Conservation (phyloP, 1,284 basidiomycete genomes). For the Apiotrichum sp. region DNA sequence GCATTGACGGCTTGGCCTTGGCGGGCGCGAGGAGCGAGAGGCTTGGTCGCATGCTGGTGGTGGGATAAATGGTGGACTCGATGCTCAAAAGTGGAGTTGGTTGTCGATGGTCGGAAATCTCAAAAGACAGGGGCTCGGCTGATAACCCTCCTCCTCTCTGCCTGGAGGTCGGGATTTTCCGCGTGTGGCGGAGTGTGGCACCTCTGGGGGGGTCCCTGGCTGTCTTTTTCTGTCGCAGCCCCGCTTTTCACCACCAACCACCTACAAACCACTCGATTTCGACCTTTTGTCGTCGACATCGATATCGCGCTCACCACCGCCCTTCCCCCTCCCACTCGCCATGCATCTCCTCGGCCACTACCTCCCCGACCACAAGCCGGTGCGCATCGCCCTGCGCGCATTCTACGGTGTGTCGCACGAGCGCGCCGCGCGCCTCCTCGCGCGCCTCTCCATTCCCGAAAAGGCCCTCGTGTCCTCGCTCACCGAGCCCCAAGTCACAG, state of each 20-base stretch:
- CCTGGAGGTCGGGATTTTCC: not conserved
- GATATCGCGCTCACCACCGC: not conserved
- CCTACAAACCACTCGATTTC: too few species aligned
- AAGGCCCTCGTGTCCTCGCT: slow-evolving; percentile 45
- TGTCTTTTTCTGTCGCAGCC: not conserved
- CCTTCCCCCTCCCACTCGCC: not conserved
- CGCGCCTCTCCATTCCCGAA: slow-evolving; percentile 51
- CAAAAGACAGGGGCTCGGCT: too few species aligned
- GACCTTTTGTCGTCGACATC: not conserved
- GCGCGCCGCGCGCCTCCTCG: slow-evolving; percentile 49
- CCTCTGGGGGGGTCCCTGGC: not conserved
- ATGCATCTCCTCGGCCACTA: slow-evolving; percentile 50
- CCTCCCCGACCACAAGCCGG: slow-evolving; percentile 49
- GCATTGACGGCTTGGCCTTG: not conserved
- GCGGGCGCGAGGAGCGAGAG: not conserved
- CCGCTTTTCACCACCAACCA: not conserved
- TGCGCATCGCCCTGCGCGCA: slow-evolving; percentile 50
- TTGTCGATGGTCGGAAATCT: too few species aligned
- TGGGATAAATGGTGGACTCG: too few species aligned
- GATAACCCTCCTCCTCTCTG: too few species aligned
- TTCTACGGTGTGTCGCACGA: slow-evolving; percentile 53
- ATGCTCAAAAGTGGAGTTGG: too few species aligned
- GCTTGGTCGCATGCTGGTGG: too few species aligned
- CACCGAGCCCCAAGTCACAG: slow-evolving; percentile 52
- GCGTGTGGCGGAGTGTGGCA: slow-evolving; percentile 2